Percentiles rank a stretch among this genome's conserved stretches.
Evolutionary conservation across 331 rosid genomes (phyloP).

Genomic region (Acacia pycnantha): DNA sequence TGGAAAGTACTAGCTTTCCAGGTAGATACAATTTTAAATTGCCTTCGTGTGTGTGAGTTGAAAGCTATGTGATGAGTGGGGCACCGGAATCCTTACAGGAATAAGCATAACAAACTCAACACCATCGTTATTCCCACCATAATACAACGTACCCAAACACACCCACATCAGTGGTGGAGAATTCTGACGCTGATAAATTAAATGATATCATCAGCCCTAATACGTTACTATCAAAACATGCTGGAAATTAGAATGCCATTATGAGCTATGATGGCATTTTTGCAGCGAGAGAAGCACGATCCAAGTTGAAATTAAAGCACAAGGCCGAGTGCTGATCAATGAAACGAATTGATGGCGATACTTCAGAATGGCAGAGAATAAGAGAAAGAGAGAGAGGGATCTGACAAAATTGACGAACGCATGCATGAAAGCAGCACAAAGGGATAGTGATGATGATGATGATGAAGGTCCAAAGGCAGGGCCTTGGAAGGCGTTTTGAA

Average conservation of each 20-base stretch:
- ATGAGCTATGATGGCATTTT: neutral
- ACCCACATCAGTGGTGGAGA: neutral
- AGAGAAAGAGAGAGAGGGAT: conserved; percentile 3
- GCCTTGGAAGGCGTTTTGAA: conserved; percentile 18
- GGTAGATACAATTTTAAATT: neutral
- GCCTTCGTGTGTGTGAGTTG: neutral
- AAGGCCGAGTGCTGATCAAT: neutral
- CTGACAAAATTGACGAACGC: conserved; percentile 27
- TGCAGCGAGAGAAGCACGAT: neutral
- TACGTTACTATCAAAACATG: neutral
- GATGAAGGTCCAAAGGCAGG: conserved; percentile 6
- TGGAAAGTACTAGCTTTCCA: neutral
- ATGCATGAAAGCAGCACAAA: conserved; percentile 7
- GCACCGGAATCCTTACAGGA: neutral
- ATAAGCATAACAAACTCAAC: neutral
- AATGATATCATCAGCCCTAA: neutral
- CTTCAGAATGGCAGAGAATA: neutral
- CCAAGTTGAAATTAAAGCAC: neutral
- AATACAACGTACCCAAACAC: neutral
- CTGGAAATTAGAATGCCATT: neutral
- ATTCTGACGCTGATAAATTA: neutral
- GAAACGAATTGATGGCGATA: neutral
- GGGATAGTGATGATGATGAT: neutral
- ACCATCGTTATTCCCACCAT: neutral
- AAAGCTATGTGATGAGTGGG: conserved; percentile 1